Evolutionary conservation across 2,329 filamentous ascomycete genomes (phyloP), one percentile per base, ranked within the genome.

Genomic region (Colletotrichum endophyticum): DNA sequence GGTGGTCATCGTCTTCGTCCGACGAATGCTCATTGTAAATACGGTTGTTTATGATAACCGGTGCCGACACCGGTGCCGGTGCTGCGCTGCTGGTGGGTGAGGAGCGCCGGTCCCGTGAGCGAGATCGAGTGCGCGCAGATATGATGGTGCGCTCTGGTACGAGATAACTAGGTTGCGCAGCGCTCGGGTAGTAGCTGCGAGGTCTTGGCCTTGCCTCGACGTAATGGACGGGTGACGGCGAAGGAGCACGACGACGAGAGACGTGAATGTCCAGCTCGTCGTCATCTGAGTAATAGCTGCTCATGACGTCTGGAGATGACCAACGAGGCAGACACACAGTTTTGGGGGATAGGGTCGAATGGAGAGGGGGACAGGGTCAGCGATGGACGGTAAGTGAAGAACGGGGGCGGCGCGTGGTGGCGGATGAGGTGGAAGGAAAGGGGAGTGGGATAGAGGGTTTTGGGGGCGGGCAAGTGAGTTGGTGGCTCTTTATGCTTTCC

Each of bases 11-110:
- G 32, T 86, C 83, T 4, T 85, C 85, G 44, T 89, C 88, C 7
- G 86, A 89, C 25, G 87, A 88, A 68, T 87, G 79, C 27, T 88
- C 86, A 76, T 89, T 89, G 79, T 89, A 88, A 73, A 90, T 88
- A 73, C 86, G 86, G 81, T 91, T 92, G 80, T 91, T 91, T 81
- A 92, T 92, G 69, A 92, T 88, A 64, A 92, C 86, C 12, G 81
- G 81, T 8, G 83, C 80, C 39, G 79, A 81, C 32, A 81, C 80
- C 66, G 77, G 80, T 22, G 81, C 79, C 22, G 80, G 70, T 36
- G 80, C 78, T 72, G 77, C 80, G 67, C 71, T 77, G 59, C 79
- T 81, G 8, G 86, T 86, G 27, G 87, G 86, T 76, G 82, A 85
- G 13, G 86, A 85, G 22, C 86, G 86, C 39, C 88, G 87, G 77